Conservation (phyloP, 176 grass and related monocot species). For the Ensete ventricosum region DNA sequence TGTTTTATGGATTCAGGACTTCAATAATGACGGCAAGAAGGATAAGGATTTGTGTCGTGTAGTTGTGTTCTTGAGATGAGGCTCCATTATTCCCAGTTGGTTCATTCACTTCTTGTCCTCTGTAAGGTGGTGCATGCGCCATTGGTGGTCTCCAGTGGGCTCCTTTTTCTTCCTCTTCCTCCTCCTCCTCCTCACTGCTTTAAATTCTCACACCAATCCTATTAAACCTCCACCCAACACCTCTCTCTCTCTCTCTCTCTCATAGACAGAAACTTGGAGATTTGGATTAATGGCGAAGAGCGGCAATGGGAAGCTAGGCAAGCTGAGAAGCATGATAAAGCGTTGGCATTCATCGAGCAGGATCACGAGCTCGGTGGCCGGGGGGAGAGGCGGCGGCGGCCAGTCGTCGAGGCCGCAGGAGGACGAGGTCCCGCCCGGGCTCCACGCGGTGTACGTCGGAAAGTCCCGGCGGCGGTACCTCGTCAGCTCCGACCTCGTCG, state of each 20-base stretch:
- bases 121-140: no score
- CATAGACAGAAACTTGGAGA: not conserved
- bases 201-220: not conserved
- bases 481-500: constrained; percentile 64
- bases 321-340: constrained; percentile 88
- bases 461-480: constrained; percentile 90
- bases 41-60: no score
- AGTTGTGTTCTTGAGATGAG: no score
- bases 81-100: no score
- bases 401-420: constrained; percentile 15
- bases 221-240: not conserved
- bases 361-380: constrained; percentile 36
- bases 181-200: no score
- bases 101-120: no score
- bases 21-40: no score
- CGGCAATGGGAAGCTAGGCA: constrained; percentile 45
- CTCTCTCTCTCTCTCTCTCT: not conserved
- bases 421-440: constrained; percentile 38
- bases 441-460: constrained; percentile 88
- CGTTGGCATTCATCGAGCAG: constrained; percentile 71
- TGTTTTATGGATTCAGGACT: no score
- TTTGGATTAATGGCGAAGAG: constrained; percentile 38
- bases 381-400: not conserved
- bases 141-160: no score
- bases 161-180: no score